Conservation (phyloP, 805 yeast genomes). For the Wilhelminamyces savonicus region DNA sequence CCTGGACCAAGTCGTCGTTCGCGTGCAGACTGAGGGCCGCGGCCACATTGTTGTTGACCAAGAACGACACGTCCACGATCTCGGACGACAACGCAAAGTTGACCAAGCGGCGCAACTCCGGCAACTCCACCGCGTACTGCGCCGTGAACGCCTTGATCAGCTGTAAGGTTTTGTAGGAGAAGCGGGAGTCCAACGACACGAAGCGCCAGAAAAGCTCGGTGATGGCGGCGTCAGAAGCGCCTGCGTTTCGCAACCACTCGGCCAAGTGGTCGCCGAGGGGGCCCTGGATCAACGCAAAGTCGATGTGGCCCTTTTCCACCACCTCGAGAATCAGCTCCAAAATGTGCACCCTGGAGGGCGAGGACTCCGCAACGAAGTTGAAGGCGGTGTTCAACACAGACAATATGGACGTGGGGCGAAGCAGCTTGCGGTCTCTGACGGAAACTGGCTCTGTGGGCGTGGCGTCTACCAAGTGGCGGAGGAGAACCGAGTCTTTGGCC, state of each 20-base stretch:
- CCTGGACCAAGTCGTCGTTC: slow-evolving; percentile 18
- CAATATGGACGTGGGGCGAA: slow-evolving; percentile 35
- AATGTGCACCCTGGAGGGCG: slow-evolving; percentile 24
- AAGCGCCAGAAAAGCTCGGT: slow-evolving; percentile 32
- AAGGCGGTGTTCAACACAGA: slow-evolving; percentile 35
- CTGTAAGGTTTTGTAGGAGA: slow-evolving; percentile 24
- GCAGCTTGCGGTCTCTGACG: slow-evolving; percentile 38
- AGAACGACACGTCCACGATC: slow-evolving; percentile 34
- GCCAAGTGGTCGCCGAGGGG: slow-evolving; percentile 31
- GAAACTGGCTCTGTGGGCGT: slow-evolving; percentile 33
- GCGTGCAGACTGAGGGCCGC: slow-evolving; percentile 21
- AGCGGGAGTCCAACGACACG: slow-evolving; percentile 26
- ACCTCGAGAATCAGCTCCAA: slow-evolving; percentile 26
- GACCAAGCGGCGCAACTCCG: slow-evolving; percentile 25
- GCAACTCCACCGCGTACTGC: slow-evolving; percentile 12
- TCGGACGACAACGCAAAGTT: slow-evolving; percentile 31
- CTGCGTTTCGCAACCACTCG: slow-evolving; percentile 28
- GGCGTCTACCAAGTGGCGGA: slow-evolving; percentile 22
- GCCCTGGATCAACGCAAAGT: slow-evolving; percentile 26
- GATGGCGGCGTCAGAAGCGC: slow-evolving; percentile 22
- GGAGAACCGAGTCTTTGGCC: slow-evolving; percentile 15
- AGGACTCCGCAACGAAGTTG: slow-evolving; percentile 33
- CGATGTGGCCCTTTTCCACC: slow-evolving; percentile 21
- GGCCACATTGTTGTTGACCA: slow-evolving; percentile 36
- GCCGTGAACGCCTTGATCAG: slow-evolving; percentile 31